phyloP scores from a whole-genome alignment of 306 rosid genomes.

The Cyclanthera cordifolia region DNA sequence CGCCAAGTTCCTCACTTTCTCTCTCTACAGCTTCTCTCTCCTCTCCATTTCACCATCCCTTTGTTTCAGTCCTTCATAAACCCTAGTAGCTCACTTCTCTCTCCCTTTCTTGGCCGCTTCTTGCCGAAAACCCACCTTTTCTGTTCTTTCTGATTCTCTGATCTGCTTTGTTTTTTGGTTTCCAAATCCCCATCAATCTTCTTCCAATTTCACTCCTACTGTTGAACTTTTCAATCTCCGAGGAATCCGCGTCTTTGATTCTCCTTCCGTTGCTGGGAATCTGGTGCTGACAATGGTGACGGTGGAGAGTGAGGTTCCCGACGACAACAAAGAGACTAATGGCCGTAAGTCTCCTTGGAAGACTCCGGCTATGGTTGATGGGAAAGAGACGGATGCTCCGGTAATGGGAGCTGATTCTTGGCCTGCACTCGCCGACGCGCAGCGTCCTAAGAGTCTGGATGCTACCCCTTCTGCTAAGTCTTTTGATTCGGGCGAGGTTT shows the following conservation, averaged over 20 bases:
- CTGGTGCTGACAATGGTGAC: conserved; percentile 36
- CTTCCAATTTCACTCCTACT: neutral
- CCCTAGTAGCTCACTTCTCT: too few species aligned
- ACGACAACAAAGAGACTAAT: conserved; percentile 38
- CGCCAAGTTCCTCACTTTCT: neutral
- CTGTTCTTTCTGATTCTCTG: too few species aligned
- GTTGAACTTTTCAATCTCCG: neutral
- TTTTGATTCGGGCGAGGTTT: conserved; percentile 16
- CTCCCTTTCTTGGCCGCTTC: too few species aligned
- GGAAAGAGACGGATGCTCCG: conserved; percentile 35
- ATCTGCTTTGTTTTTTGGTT: too few species aligned
- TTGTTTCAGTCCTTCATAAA: too few species aligned
- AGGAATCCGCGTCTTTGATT: neutral
- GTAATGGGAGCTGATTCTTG: conserved; percentile 64
- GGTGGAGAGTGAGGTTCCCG: conserved; percentile 71
- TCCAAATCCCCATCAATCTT: neutral
- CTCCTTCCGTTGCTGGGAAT: neutral
- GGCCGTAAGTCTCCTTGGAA: conserved; percentile 86
- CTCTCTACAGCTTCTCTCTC: neutral
- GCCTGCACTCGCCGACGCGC: conserved; percentile 84
- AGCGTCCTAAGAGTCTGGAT: conserved; percentile 38
- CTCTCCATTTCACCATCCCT: too few species aligned
- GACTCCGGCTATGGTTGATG: conserved; percentile 35
- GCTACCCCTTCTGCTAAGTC: conserved; percentile 26
- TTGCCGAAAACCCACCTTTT: too few species aligned